Evolutionary conservation across 1,284 basidiomycete species (phyloP), one percentile per base, ranked within the genome.

Genomic region (Neonothopanus nambi): DNA sequence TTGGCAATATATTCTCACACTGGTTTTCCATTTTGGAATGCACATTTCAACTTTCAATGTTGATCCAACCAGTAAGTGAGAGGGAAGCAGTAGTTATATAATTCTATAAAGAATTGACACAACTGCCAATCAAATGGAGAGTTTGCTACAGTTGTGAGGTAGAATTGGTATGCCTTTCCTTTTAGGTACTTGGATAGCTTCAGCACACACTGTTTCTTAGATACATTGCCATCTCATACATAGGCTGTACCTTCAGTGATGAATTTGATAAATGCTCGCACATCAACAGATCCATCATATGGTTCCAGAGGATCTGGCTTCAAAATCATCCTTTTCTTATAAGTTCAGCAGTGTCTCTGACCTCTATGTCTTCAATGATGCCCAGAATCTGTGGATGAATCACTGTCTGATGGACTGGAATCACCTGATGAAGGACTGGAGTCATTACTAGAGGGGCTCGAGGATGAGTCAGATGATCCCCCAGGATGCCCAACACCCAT

Each of bases 61-160:
- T 66, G 64, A 36, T 61, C 52, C 13, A 57, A 45, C 3, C 69
- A 59, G 52, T 69, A 77, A 36, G 75, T 63, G 0, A 68, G 51
- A 0, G 72, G 74, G 64, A 80, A 80, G 47, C 75, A 77, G 52
- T 74, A 71, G 52, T 76, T 66, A 53, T 74, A 79, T 3, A 79
- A 48, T 5, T 59, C 73, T 0, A 56, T 39, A 45, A 76, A 74
- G 55, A 78, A 69, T 7, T 57, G 21, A 4, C 59, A 26, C 8
- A 69, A 23, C 1, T 36, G 51, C 68, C 67, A 70, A n/a, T 63
- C 49, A 13, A 60, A 41, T 0, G 64, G 58, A 0, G 65, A 61
- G 0, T 56, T 38, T 0, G 70, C 57, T 0, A 75, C 73, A 21
- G 70, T 61, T 3, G 58, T 63, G 0, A 70, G 61, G 47, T 72